Conservation (phyloP, 2,329 filamentous ascomycete genomes). For the Talaromyces amestolkiae region DNA sequence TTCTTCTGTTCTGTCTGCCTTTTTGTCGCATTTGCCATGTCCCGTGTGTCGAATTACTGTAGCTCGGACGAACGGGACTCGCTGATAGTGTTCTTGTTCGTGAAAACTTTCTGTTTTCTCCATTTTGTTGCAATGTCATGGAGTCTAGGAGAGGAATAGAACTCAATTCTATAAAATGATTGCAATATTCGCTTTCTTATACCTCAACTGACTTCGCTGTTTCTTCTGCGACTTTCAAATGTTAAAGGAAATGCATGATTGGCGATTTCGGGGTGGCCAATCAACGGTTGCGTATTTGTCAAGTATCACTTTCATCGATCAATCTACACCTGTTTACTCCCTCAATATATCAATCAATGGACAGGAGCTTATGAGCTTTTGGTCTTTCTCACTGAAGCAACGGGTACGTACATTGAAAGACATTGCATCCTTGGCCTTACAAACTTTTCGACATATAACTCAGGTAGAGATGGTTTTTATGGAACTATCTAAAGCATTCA, state of each 20-base stretch:
- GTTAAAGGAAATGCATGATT: background rate
- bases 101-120: background rate
- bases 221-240: background rate
- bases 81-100: background rate
- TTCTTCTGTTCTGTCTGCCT: background rate
- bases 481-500: background rate
- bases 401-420: background rate
- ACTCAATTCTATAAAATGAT: background rate
- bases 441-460: background rate
- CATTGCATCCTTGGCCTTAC: background rate
- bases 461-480: background rate
- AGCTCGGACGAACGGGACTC: constrained; percentile 1
- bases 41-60: background rate
- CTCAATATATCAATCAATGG: background rate
- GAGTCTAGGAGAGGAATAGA: constrained; percentile 3
- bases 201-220: background rate
- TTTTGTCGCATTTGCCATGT: background rate
- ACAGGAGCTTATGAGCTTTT: background rate
- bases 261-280: background rate
- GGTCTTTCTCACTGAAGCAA: background rate
- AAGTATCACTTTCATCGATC: background rate
- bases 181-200: background rate
- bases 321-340: background rate
- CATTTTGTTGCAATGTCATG: background rate
- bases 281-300: background rate